These are phyloP conservation scores for Aspergillus sp. DNA, from an alignment of 2,329 filamentous ascomycete genomes.

Conservation along the genomic window DNA sequence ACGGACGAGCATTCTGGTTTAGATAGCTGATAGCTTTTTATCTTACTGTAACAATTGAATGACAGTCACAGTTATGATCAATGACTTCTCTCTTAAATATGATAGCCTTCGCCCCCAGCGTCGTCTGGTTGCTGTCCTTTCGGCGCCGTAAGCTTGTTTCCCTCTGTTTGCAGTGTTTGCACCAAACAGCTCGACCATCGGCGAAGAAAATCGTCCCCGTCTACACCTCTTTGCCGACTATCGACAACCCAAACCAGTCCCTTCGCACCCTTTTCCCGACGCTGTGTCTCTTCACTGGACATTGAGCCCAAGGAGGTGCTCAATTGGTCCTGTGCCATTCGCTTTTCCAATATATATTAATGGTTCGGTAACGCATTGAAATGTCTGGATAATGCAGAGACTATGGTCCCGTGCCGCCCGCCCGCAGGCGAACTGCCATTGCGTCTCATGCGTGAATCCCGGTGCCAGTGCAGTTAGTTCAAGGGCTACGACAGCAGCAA, in stretches of 20 bases:
- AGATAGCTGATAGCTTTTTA: too few relatives aligned
- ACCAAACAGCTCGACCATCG: conserved; percentile 5
- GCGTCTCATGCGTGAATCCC: conserved; percentile 37
- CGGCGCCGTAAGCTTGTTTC: too few relatives aligned
- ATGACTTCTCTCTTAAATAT: too few relatives aligned
- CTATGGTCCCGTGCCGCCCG: conserved; percentile 39
- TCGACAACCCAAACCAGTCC: not conserved
- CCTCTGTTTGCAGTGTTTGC: conserved; percentile 38
- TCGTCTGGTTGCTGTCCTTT: too few relatives aligned
- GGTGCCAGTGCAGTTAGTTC: conserved; percentile 30
- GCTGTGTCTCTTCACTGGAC: conserved; percentile 3
- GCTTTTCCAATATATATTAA: not conserved
- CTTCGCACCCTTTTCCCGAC: conserved; percentile 1
- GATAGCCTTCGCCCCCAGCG: too few relatives aligned
- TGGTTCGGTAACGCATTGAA: conserved; percentile 6
- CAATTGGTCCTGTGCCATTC: conserved; percentile 6
- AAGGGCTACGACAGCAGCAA: conserved; percentile 29
- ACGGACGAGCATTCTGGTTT: conserved; percentile 18
- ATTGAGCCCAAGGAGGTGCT: conserved; percentile 11
- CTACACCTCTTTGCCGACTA: too few relatives aligned
- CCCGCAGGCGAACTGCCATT: conserved; percentile 36
- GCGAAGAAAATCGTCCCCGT: too few relatives aligned
- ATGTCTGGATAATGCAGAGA: conserved; percentile 39
- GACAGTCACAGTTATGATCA: too few relatives aligned
- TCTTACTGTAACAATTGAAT: too few relatives aligned